A percentile compares a stretch with the other conserved stretches of the same genome.
Evolutionary conservation across 768 basidiomycete genomes (phyloP).

Genomic region (Pulveroboletus ravenelii): DNA sequence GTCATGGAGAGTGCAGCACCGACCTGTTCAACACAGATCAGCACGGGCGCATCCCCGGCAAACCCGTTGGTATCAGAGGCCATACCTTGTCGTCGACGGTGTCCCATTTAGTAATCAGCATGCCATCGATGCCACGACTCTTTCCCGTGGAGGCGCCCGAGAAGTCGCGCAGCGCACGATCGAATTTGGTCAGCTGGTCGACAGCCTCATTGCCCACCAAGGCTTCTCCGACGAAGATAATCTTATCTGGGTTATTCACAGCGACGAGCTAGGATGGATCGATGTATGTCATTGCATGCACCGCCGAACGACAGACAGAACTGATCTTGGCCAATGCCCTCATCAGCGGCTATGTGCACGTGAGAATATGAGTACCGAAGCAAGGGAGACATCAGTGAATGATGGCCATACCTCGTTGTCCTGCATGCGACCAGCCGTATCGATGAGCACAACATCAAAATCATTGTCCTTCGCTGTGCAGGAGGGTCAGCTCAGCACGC

Average conservation of each 20-base stretch:
- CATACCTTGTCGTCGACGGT: slow-evolving; percentile 92
- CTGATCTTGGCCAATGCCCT: slow-evolving; percentile 90
- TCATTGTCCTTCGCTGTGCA: slow-evolving; percentile 74
- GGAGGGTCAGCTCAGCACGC: slow-evolving; percentile 2
- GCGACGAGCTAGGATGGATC: slow-evolving; percentile 63
- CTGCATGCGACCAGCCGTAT: slow-evolving; percentile 98
- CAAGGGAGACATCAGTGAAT: neutral
- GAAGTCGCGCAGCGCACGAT: slow-evolving; percentile 89
- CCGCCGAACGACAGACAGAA: neutral
- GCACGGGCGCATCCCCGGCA: neutral
- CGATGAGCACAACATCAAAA: slow-evolving; percentile 96
- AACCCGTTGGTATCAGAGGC: neutral
- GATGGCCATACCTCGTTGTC: slow-evolving; percentile 79
- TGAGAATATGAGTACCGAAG: slow-evolving; percentile 1
- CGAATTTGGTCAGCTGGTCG: slow-evolving; percentile 95
- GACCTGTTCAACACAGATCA: slow-evolving; percentile 49
- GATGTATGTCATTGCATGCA: slow-evolving; percentile 1
- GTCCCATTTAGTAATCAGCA: slow-evolving; percentile 99
- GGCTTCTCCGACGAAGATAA: slow-evolving; percentile 97
- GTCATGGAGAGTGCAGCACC: slow-evolving; percentile 99
- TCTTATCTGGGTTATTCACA: slow-evolving; percentile 94
- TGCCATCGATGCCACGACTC: slow-evolving; percentile 94
- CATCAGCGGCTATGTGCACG: slow-evolving; percentile 75
- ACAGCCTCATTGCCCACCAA: slow-evolving; percentile 98
- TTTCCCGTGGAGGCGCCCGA: slow-evolving; percentile 63